Percentiles rank a stretch among this genome's conserved stretches.
phyloP scores from a whole-genome alignment of 2,329 filamentous ascomycete genomes.

The Cryphonectria naterciae region DNA sequence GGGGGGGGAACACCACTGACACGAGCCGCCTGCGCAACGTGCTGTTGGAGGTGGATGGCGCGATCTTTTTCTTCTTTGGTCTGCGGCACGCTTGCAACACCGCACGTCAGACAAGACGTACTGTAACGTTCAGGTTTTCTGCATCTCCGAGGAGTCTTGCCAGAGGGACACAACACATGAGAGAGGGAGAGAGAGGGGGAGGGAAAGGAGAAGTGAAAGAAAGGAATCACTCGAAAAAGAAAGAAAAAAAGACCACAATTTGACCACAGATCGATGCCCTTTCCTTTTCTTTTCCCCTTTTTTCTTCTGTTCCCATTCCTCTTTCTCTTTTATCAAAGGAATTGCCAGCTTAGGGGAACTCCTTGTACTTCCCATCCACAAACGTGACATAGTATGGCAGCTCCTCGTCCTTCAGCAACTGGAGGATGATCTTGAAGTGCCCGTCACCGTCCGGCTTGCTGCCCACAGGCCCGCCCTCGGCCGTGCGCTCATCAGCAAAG shows the following conservation, averaged over 20 bases:
- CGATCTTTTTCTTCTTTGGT: not conserved
- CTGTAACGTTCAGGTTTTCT: not conserved
- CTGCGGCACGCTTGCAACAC: constrained; percentile 2
- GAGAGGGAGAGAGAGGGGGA: too few species aligned
- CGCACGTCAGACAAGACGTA: not conserved
- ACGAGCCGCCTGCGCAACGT: constrained; percentile 7
- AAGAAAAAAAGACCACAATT: not conserved
- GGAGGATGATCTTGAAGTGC: constrained; percentile 18
- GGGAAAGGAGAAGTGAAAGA: too few species aligned
- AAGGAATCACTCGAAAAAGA: not conserved
- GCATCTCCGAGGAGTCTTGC: constrained; percentile 9
- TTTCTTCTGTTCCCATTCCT: too few species aligned
- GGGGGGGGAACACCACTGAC: not conserved
- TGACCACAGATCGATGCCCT: too few species aligned
- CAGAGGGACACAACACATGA: not conserved
- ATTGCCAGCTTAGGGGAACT: constrained; percentile 1
- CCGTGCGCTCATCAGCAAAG: constrained; percentile 30
- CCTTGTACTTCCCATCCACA: constrained; percentile 24
- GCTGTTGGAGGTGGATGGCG: constrained; percentile 1
- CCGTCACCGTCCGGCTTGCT: constrained; percentile 11
- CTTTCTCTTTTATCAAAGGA: not conserved
- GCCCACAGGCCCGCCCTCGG: constrained; percentile 22
- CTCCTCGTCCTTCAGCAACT: constrained; percentile 21
- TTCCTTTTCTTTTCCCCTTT: not conserved
- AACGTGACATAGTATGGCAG: constrained; percentile 29